A percentile compares a stretch with the other conserved stretches of the same genome.
phyloP scores from a whole-genome alignment of 2,329 filamentous ascomycete species.

The Macrophomina tecta region DNA sequence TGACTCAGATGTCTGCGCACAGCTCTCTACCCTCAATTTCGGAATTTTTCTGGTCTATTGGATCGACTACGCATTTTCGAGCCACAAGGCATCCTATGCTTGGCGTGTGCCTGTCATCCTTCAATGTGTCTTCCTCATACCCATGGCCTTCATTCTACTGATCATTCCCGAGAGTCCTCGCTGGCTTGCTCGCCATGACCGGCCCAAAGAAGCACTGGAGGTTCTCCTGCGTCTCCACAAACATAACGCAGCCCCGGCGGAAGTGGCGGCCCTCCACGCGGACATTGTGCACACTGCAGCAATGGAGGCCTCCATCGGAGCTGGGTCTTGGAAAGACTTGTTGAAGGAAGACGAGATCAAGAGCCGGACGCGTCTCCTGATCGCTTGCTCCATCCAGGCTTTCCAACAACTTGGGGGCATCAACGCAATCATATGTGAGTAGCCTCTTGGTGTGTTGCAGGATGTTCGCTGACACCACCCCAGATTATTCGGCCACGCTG shows the following conservation, averaged over 20 bases:
- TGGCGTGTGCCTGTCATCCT: slow-evolving; percentile 53
- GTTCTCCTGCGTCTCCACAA: slow-evolving; percentile 35
- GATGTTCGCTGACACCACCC: not conserved
- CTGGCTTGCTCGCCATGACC: slow-evolving; percentile 50
- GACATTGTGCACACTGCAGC: slow-evolving; percentile 43
- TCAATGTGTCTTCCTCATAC: slow-evolving; percentile 49
- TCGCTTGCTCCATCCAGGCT: slow-evolving; percentile 39
- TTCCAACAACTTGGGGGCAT: slow-evolving; percentile 58
- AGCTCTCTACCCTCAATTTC: slow-evolving; percentile 56
- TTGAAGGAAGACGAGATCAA: slow-evolving; percentile 44
- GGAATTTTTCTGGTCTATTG: slow-evolving; percentile 55
- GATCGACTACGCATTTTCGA: slow-evolving; percentile 53
- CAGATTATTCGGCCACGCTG: slow-evolving; percentile 54
- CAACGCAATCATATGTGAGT: slow-evolving; percentile 53
- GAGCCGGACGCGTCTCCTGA: slow-evolving; percentile 37
- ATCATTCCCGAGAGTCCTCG: slow-evolving; percentile 53
- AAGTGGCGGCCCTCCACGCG: not conserved
- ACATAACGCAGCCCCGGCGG: not conserved
- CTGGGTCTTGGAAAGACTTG: slow-evolving; percentile 41
- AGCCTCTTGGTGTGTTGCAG: no score
- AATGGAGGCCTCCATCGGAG: slow-evolving; percentile 43
- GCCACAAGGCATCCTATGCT: slow-evolving; percentile 40
- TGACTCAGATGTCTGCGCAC: slow-evolving; percentile 49
- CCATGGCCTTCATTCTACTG: slow-evolving; percentile 47
- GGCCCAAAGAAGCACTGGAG: slow-evolving; percentile 44